These are phyloP conservation scores for Fusarium foetens DNA, from an alignment of 2,329 filamentous ascomycete genomes.

Conservation along the genomic window DNA sequence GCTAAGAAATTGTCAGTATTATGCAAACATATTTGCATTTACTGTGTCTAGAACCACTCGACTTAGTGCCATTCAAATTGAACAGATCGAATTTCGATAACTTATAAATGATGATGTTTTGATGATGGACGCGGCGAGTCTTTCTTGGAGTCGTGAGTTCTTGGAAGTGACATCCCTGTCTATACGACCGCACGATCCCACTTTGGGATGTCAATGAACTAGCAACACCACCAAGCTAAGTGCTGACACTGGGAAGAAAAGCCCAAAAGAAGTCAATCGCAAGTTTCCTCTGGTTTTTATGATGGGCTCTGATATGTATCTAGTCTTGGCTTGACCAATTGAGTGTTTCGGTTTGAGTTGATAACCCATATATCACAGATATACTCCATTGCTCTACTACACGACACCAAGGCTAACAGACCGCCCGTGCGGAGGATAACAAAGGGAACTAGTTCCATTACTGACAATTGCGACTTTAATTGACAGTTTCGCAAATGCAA, in stretches of 20 bases:
- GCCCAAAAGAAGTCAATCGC: not conserved
- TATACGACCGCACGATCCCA: conserved; percentile 19
- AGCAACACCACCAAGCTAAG: conserved; percentile 24
- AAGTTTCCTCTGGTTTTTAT: not conserved
- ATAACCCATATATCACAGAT: not conserved
- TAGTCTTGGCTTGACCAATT: not conserved
- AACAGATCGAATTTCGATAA: no score
- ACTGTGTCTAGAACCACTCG: not conserved
- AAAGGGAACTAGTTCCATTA: conserved; percentile 6
- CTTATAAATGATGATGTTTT: not conserved
- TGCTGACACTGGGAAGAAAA: conserved; percentile 15
- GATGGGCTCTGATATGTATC: not conserved
- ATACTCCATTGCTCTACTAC: not conserved
- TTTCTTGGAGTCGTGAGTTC: not conserved
- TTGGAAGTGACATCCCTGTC: conserved; percentile 12
- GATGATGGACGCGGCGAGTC: not conserved
- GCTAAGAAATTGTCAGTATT: not conserved
- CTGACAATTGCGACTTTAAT: not conserved
- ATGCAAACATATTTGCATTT: not conserved
- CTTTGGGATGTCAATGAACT: conserved; percentile 18
- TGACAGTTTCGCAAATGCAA: not conserved
- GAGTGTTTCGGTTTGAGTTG: not conserved
- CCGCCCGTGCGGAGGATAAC: conserved; percentile 6
- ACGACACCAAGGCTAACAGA: not conserved
- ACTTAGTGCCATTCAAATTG: not conserved